Conservation (phyloP, 371 early-diverging fungal genomes). For the Fennellomyces sp. region DNA sequence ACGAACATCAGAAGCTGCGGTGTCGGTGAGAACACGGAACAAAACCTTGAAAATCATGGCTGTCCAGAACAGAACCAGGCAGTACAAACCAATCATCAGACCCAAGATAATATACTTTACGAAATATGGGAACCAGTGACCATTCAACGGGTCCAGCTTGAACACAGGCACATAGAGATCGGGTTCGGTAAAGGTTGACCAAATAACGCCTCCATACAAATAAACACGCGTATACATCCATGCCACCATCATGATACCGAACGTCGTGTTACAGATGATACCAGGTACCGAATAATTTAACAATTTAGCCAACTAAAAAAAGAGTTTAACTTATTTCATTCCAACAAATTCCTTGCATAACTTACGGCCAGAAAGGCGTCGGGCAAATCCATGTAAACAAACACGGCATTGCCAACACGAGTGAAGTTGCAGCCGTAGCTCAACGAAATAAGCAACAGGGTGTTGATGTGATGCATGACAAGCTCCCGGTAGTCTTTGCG, state of each 20-base stretch:
- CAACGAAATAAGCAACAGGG: conserved; percentile 62
- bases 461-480: conserved; percentile 75
- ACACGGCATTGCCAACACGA: conserved; percentile 77
- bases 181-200: conserved; percentile 46
- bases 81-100: conserved; percentile 42
- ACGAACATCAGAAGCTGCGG: conserved; percentile 63
- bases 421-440: conserved; percentile 74
- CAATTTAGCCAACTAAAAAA: conserved; percentile 58
- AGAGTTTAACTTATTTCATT: not conserved
- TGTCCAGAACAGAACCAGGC: conserved; percentile 67
- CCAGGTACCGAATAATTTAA: conserved; percentile 57
- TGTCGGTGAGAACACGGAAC: conserved; percentile 55
- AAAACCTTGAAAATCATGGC: conserved; percentile 65
- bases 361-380: conserved; percentile 79
- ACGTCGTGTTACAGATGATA: conserved; percentile 59
- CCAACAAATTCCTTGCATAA: conserved; percentile 9
- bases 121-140: conserved; percentile 52
- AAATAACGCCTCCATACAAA: conserved; percentile 53
- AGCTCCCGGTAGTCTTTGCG: conserved; percentile 77
- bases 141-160: conserved; percentile 44
- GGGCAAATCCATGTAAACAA: conserved; percentile 78
- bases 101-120: conserved; percentile 53
- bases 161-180: conserved; percentile 46
- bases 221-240: conserved; percentile 80
- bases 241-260: conserved; percentile 64